phyloP scores from a whole-genome alignment of 1,139 yeast genomes.

The Candida sanyaensis region DNA sequence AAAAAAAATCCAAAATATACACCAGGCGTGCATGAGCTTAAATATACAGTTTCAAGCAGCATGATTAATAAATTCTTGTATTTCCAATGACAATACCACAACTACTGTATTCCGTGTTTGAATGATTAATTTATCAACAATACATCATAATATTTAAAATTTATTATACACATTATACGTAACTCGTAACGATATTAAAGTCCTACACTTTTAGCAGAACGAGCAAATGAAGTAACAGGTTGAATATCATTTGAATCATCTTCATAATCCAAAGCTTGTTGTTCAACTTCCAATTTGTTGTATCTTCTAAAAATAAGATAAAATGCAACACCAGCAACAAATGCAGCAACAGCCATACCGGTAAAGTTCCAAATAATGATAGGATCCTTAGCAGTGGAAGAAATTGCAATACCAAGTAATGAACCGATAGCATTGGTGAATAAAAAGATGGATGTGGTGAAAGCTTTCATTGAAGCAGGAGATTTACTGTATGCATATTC shows the following conservation, averaged over 20 bases:
- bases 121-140: too few relatives aligned
- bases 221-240: slow-evolving; percentile 25
- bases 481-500: slow-evolving; percentile 75
- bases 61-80: too few relatives aligned
- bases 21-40: too few relatives aligned
- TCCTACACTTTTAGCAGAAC: slow-evolving; percentile 20
- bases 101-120: too few relatives aligned
- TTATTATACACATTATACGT: background rate
- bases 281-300: slow-evolving; percentile 58
- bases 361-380: slow-evolving; percentile 66
- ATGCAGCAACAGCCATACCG: slow-evolving; percentile 61
- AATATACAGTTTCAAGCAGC: too few relatives aligned
- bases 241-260: slow-evolving; percentile 20
- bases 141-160: background rate
- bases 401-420: slow-evolving; percentile 69
- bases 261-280: slow-evolving; percentile 52
- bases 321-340: slow-evolving; percentile 60
- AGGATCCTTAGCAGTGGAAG: slow-evolving; percentile 65
- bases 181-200: background rate
- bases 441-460: slow-evolving; percentile 62
- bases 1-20: too few relatives aligned
- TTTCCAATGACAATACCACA: too few relatives aligned
- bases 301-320: slow-evolving; percentile 59
- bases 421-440: slow-evolving; percentile 68
- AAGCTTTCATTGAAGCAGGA: slow-evolving; percentile 62